Evolutionary conservation across 1,139 yeast genomes (phyloP).

Genomic region (Hyphopichia khmerensis): DNA sequence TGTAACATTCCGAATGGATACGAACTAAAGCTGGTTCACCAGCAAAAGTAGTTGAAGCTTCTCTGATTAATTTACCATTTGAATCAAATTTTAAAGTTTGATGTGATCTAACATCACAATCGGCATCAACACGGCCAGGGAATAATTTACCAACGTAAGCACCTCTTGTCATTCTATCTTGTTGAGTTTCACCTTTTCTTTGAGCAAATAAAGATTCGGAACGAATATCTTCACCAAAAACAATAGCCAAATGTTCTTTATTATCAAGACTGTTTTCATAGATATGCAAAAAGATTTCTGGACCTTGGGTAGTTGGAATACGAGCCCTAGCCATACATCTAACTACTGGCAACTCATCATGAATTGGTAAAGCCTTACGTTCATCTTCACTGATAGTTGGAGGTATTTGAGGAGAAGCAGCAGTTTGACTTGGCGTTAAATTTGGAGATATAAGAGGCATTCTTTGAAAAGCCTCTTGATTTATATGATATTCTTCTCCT

Average conservation of each 20-base stretch:
- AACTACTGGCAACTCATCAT: constrained; percentile 58
- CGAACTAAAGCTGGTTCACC: constrained; percentile 59
- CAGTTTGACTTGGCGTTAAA: constrained; percentile 26
- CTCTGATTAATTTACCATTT: constrained; percentile 50
- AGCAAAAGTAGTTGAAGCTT: constrained; percentile 29
- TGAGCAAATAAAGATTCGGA: constrained; percentile 67
- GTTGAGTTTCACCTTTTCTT: constrained; percentile 75
- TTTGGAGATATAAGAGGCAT: constrained; percentile 40
- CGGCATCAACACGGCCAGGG: constrained; percentile 80
- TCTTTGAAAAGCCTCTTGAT: constrained; percentile 13
- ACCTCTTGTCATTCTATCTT: constrained; percentile 94
- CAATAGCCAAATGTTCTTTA: constrained; percentile 96
- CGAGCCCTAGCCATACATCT: constrained; percentile 89
- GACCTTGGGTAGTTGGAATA: constrained; percentile 90
- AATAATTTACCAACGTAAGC: constrained; percentile 87
- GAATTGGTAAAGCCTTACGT: constrained; percentile 25
- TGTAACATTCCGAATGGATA: constrained; percentile 96
- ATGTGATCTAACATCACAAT: constrained; percentile 49
- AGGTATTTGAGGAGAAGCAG: constrained; percentile 17
- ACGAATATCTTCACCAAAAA: constrained; percentile 88
- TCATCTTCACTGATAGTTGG: constrained; percentile 19
- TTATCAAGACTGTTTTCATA: constrained; percentile 83
- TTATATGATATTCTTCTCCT: background rate
- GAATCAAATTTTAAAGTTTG: constrained; percentile 46
- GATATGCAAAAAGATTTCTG: constrained; percentile 87